phyloP scores from a whole-genome alignment of 352 stramenopile genomes.

The Phytopythium vexans region DNA sequence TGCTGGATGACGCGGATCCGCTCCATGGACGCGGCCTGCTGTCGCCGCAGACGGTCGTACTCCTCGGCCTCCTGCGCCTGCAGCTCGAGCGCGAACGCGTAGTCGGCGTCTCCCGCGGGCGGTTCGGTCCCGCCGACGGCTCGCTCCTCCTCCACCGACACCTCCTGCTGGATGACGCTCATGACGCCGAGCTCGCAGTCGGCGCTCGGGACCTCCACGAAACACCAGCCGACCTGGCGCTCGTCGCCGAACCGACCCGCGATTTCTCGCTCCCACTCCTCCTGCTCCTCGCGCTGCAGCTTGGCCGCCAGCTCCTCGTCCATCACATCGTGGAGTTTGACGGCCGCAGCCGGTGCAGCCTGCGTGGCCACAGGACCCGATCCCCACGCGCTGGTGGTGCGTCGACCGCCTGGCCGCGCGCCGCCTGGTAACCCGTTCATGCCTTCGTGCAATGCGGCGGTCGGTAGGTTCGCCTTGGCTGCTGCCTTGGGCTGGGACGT shows the following conservation, averaged over 20 bases:
- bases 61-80: conserved; percentile 71
- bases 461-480: too few species aligned
- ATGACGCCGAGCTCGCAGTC: conserved; percentile 55
- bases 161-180: conserved; percentile 71
- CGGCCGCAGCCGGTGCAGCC: conserved; percentile 16
- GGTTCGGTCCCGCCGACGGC: conserved; percentile 17
- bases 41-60: conserved; percentile 65
- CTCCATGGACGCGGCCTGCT: conserved; percentile 68
- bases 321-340: conserved; percentile 69
- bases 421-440: not conserved
- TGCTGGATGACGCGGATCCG: conserved; percentile 55
- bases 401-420: not conserved
- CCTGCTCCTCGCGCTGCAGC: conserved; percentile 67
- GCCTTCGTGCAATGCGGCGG: too few species aligned
- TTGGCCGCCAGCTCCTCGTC: conserved; percentile 66
- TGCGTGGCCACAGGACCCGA: conserved; percentile 8
- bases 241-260: conserved; percentile 59
- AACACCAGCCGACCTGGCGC: conserved; percentile 61
- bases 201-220: conserved; percentile 67
- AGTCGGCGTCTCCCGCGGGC: conserved; percentile 51
- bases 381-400: not conserved
- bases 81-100: conserved; percentile 69
- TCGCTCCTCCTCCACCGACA: conserved; percentile 41
- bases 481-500: too few species aligned
- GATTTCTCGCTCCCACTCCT: conserved; percentile 64